phyloP scores from a whole-genome alignment of 441 rosid species.

The Isatis lusitanica region DNA sequence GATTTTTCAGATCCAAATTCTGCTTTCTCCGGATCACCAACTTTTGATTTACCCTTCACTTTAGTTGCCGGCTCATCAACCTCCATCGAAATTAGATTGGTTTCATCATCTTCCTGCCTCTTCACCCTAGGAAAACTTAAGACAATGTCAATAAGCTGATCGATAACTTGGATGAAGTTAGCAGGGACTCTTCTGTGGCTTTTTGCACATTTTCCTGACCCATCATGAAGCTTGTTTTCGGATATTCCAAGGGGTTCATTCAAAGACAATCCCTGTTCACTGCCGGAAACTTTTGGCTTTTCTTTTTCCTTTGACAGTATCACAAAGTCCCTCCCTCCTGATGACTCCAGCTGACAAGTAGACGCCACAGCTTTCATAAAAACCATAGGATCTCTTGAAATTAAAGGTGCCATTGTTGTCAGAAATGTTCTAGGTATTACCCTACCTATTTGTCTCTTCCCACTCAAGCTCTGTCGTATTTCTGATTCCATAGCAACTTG shows the following conservation, averaged over 20 bases:
- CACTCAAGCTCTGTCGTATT: constrained; percentile 81
- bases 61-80: constrained; percentile 78
- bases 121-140: constrained; percentile 62
- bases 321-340: constrained; percentile 82
- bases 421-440: constrained; percentile 67
- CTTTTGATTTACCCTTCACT: constrained; percentile 91
- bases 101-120: constrained; percentile 54
- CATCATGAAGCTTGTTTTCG: constrained; percentile 79
- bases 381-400: constrained; percentile 85
- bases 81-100: constrained; percentile 64
- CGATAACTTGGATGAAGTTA: constrained; percentile 83
- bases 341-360: constrained; percentile 88
- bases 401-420: constrained; percentile 88
- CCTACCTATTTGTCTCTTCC: constrained; percentile 75
- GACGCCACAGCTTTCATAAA: constrained; percentile 87
- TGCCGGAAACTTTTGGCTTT: constrained; percentile 59
- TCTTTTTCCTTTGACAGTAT: constrained; percentile 83
- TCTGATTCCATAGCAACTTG: constrained; percentile 98
- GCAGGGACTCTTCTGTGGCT: constrained; percentile 83
- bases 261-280: constrained; percentile 56
- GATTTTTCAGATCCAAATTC: constrained; percentile 82
- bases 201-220: constrained; percentile 74
- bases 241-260: constrained; percentile 71
- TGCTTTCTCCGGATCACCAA: constrained; percentile 63
- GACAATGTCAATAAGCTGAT: constrained; percentile 94